Evolutionary conservation across 148 eudicot genomes (phyloP).

Genomic region (Rhododendron kiyosumense): DNA sequence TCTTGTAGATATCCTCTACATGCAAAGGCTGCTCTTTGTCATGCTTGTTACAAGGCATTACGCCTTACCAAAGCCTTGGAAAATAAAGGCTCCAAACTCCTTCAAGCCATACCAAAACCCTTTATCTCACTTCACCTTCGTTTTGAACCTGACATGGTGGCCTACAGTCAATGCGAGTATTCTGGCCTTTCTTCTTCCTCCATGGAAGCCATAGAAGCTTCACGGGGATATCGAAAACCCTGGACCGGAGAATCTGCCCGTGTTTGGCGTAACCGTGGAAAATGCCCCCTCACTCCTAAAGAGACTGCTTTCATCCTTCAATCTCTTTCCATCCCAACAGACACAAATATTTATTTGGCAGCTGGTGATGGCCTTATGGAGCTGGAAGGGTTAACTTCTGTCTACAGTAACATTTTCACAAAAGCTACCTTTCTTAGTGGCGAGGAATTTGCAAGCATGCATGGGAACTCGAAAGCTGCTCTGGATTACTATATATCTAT

Average conservation of each 20-base stretch:
- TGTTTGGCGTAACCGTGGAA: constrained; percentile 86
- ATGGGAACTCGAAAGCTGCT: constrained; percentile 97
- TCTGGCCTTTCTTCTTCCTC: constrained; percentile 53
- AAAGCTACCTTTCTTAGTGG: constrained; percentile 54
- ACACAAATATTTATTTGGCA: constrained; percentile 79
- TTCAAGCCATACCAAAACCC: constrained; percentile 90
- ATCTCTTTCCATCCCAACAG: constrained; percentile 65
- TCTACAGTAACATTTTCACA: constrained; percentile 62
- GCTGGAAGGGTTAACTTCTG: constrained; percentile 64
- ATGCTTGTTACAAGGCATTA: constrained; percentile 79
- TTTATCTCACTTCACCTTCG: constrained; percentile 92
- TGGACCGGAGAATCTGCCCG: constrained; percentile 89
- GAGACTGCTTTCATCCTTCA: constrained; percentile 81
- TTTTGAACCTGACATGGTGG: constrained; percentile 99
- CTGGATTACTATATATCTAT: constrained; percentile 87
- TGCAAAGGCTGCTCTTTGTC: constrained; percentile 85
- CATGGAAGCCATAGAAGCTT: constrained; percentile 65
- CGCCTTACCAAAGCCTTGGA: constrained; percentile 58
- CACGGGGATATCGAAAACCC: constrained; percentile 72
- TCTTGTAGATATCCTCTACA: constrained; percentile 69
- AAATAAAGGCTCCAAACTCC: constrained; percentile 60
- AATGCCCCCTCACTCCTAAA: constrained; percentile 90
- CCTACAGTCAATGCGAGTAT: constrained; percentile 91
- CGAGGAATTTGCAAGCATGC: constrained; percentile 78
- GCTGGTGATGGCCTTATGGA: constrained; percentile 99